Evolutionary conservation across 208 protist genomes (phyloP).

Genomic region (Leishmania major): DNA sequence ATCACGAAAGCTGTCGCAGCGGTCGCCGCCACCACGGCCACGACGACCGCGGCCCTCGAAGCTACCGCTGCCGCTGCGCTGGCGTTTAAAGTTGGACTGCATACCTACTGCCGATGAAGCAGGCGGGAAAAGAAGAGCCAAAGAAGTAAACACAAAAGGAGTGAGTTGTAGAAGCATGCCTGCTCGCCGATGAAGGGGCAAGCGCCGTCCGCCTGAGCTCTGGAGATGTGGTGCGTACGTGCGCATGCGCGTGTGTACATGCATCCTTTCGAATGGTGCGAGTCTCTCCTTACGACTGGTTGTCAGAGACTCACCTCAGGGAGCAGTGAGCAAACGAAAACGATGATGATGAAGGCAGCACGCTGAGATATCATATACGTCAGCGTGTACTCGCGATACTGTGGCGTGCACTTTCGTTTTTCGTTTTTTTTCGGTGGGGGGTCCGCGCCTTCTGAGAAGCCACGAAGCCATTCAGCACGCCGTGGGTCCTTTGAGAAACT

Average conservation of each 20-base stretch:
- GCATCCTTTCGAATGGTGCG: background rate
- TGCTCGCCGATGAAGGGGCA: background rate
- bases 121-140: background rate
- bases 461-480: background rate
- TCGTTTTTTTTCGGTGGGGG: background rate
- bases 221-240: background rate
- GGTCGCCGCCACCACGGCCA: conserved; percentile 13
- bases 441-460: background rate
- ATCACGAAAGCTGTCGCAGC: conserved; percentile 24
- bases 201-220: background rate
- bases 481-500: too few species aligned
- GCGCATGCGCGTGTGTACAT: background rate
- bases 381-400: background rate
- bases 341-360: background rate
- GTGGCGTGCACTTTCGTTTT: background rate
- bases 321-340: too few species aligned
- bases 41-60: conserved; percentile 13
- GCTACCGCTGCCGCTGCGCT: conserved; percentile 23
- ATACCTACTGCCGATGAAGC: conserved; percentile 3
- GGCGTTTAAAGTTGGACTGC: conserved; percentile 40
- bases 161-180: background rate
- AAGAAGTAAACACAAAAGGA: background rate
- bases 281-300: background rate
- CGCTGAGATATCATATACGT: background rate
- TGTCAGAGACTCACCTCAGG: background rate